Base-by-base conservation (phyloP, 1,284 basidiomycete genomes). In the Apiotrichum sp. region DNA sequence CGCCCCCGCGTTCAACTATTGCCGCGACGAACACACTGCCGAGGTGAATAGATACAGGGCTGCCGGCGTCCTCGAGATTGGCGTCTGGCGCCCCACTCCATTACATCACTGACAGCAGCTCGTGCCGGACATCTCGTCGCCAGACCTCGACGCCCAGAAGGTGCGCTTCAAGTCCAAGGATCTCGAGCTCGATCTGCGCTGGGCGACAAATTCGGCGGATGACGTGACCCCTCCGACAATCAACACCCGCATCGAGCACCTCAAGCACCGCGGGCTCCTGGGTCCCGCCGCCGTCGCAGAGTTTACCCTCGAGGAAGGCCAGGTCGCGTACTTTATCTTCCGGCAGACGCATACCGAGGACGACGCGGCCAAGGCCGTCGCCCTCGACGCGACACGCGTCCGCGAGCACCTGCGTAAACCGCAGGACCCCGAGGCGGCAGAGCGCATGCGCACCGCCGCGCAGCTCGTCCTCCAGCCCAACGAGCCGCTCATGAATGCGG, bases 1-100 rank as follows among this genome's bases (percentile, higher is more conserved):
- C 66, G 89, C 89, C 0, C 92, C 92, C 0, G 92, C 91, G 0
- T 96, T 96, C 82, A 87, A 95, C 75, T 96, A 96, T 67, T 90
- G 89, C 2, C 81, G 86, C 11, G 82, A 85, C 54, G 57, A 79
- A 3, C 92, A 96, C 73, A 81, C 79, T 3, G 85, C 86, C 0
- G 73, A 80, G 35, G 76, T 77, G 73, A 52, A 68, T 34, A 22
- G 35, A 10, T 14, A 16, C 36, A 4, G 9, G 32, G 16, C 10
- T 14, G n/a, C 3, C 3, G 29, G 29, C 29, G 29, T 29, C 29
- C 29, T 29, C 29, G 29, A 29, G 29, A 29, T 3, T 29, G 29
- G 29, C 29, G 29, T 29, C 29, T 40, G 13, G 22, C 50, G 29
- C 11, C 14, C 32, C 8, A 16, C 16, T 13, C 11, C 16, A 43